Evolutionary conservation across 225 moss, liverwort and hornwort species (phyloP), one percentile per base, ranked within the genome.

Genomic region (Bryum argenteum): DNA sequence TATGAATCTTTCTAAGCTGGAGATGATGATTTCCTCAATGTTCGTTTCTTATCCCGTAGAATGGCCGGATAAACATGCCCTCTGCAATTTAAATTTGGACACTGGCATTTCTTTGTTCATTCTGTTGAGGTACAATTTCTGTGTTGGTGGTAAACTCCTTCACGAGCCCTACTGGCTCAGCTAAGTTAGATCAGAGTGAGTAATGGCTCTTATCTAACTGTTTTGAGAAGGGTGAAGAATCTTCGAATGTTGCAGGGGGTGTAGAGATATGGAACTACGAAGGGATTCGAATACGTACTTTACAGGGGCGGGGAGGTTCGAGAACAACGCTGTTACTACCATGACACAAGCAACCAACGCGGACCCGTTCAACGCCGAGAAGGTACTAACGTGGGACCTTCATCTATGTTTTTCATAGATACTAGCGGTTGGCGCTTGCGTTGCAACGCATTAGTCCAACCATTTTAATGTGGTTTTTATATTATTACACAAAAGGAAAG

Each of bases 141-240:
- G 53, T 40, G 21, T 53, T 51, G 52, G 67, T 75, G 67, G 60
- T 75, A 75, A 75, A 40, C 26, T 58, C 50, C 47, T 50, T 60
- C 40, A 59, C 10, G 10, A 41, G 60, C 52, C 22, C 19, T 24
- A 10, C 40, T 26, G 22, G n/a, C 12, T 19, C 17, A 26, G 8
- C 17, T 17, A 13, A 8, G 1, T 13, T 38, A n/a, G 26, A n/a
- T n/a, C n/a, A n/a, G n/a, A n/a, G n/a, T n/a, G n/a, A n/a, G n/a
- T n/a, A n/a, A n/a, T 43, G n/a, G 18, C 11, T 3, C 39, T 24
- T 16, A 10, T 15, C 23, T 16, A 19, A 12, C 24, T 41, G 10
- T 17, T 63, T 62, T 20, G 38, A 38, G 55, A 45, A 16, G 54
- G 39, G 47, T 53, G 26, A 23, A 77, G 7, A 9, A 65, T 58